These are phyloP conservation scores for Syzygium malaccense DNA, from an alignment of 441 rosid genomes.

Conservation along the genomic window DNA sequence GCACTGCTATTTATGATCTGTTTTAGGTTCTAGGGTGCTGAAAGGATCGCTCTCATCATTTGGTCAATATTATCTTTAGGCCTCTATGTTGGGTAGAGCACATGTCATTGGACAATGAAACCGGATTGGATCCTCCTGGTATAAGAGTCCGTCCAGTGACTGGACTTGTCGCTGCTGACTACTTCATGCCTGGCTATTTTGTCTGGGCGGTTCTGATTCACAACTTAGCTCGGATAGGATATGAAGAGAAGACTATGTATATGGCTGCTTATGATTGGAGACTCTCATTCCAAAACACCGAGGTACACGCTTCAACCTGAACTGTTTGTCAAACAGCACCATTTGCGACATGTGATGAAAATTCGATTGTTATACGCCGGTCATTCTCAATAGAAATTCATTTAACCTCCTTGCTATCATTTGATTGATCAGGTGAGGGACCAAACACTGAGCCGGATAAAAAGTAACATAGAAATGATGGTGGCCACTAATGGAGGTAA, in stretches of 20 bases:
- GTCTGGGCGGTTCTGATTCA: conserved; percentile 99
- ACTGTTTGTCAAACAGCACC: background rate
- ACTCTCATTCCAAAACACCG: conserved; percentile 90
- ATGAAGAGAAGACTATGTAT: conserved; percentile 91
- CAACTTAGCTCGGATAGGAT: conserved; percentile 89
- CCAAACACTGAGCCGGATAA: conserved; percentile 78
- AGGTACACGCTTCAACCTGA: conserved; percentile 32
- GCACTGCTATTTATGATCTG: background rate
- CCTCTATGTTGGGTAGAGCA: conserved; percentile 99
- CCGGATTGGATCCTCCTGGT: conserved; percentile 90
- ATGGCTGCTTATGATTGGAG: conserved; percentile 99
- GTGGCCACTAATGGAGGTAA: conserved; percentile 75
- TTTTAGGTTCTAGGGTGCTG: background rate
- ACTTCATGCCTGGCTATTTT: conserved; percentile 94
- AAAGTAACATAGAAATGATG: conserved; percentile 83
- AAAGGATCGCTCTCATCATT: background rate
- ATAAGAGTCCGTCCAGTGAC: conserved; percentile 79
- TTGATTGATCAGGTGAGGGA: conserved; percentile 66
- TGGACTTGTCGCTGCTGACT: conserved; percentile 98
- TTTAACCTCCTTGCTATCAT: conserved; percentile 2
- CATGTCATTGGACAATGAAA: conserved; percentile 92
- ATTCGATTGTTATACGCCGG: background rate
- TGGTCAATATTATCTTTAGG: conserved; percentile 23
- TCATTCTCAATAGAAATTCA: background rate
- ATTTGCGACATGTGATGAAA: background rate